Evolutionary conservation across 495 filamentous ascomycete genomes (phyloP), one percentile per base, ranked within the genome.

Genomic region (Podospora sp.): DNA sequence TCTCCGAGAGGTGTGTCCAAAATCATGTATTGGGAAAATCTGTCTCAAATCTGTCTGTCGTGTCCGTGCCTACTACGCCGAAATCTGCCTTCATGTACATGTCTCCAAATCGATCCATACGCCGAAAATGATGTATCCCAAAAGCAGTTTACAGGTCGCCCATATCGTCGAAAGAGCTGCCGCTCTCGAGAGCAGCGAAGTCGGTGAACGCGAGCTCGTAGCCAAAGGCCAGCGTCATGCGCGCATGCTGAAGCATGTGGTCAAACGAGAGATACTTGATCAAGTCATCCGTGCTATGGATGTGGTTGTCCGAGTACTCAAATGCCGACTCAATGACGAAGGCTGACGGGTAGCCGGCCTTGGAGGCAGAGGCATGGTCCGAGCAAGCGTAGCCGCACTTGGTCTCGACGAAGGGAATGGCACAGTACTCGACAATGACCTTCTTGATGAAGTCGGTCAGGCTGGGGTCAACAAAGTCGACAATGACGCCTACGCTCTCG

Each of bases 321-420:
- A 97, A 96, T 26, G 90, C 88, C 24, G 90, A 91, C 78, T 99
- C 95, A 65, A 97, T 97, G 14, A 97, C 96, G 73, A 98, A 97
- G 24, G 95, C 93, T 0, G 92, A 92, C 0, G 95, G 92, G 72
- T 98, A 99, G 24, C 95, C 95, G 56, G 93, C 94, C 80, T 96
- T 95, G 71, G 90, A 93, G 24, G 95, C 96, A n/a, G 90, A 94
- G 14, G 95, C 95, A 73, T 99, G 96, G 75, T 98, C 95, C 4
- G 91, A 95, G 83, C 95, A 99, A 24, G 96, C 95, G 72, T 98
- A 99, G 26, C 96, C 96, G 77, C 95, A 99, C 80, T 94, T 91
- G 25, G 94, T 97, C 75, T 94, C 86, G 69, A 94, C 86, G 71
- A 87, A 98, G 0, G 93, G 92, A 64, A 99, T 94, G 25, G 88